Evolutionary conservation across 805 yeast species (phyloP), one percentile per base, ranked within the genome.

Genomic region (Nakazawaea wickerhamii): DNA sequence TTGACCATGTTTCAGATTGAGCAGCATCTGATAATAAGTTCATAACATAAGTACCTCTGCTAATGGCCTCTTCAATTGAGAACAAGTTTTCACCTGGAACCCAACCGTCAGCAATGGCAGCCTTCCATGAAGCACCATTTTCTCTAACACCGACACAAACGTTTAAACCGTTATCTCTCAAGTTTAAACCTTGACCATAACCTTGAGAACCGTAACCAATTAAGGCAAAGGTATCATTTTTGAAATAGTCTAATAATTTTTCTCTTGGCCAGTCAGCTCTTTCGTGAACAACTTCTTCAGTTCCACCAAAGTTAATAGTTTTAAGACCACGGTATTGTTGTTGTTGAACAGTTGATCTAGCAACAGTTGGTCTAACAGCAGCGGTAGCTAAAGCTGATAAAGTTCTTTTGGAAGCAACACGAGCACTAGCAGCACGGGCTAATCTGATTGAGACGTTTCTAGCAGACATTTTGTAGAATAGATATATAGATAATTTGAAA

Each of bases 121-220:
- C 95, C 77, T 91, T 91, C 99, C 99, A 93, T 46, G 98, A 93
- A 55, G 96, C 93, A 78, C 99, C 99, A 65, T 87, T 71, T 79
- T 93, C 88, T 73, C 99, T 82, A 61, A 93, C 99, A 81, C 99
- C 99, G 57, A 93, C 77, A 67, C 93, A 86, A 58, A 91, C 99
- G 69, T 91, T 91, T 64, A 93, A 71, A 71, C 99, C 99, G 63
- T 93, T 91, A 79, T 93, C 99, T 76, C 99, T 87, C 76, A 95
- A 75, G 89, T 93, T 93, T 60, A 93, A 81, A 73, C 97, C 98
- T 78, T 93, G 99, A 67, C 99, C 99, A 79, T 93, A 91, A 79
- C 99, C 99, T 77, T 93, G 99, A 55, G 99, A 91, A 66, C 99
- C 99, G 82, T 93, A 93, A 72, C 99, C 99, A 58, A 93, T 90